A percentile compares a stretch with the other conserved stretches of the same genome.
Evolutionary conservation across 1,284 basidiomycete genomes (phyloP).

Genomic region (Trichosporon sp.): DNA sequence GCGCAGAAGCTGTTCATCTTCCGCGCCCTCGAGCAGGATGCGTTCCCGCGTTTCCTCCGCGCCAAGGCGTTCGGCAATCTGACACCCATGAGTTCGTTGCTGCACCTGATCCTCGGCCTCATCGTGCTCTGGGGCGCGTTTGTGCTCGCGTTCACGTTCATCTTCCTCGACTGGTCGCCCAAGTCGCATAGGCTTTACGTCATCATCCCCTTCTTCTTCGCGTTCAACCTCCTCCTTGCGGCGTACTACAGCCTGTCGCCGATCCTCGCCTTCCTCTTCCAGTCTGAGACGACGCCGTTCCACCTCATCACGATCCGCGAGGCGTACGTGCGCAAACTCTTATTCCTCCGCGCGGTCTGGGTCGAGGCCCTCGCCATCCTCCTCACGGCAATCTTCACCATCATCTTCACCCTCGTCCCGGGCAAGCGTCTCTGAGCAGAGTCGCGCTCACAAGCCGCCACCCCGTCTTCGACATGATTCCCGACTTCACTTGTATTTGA

Average conservation of each 20-base stretch:
- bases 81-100: constrained; percentile 83
- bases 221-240: constrained; percentile 83
- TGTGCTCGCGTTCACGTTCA: constrained; percentile 82
- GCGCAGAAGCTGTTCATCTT: constrained; percentile 97
- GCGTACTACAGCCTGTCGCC: constrained; percentile 97
- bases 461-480: not conserved
- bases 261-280: constrained; percentile 60
- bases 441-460: not conserved
- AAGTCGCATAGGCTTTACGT: constrained; percentile 92
- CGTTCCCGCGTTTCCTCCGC: constrained; percentile 93
- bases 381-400: constrained; percentile 49
- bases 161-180: constrained; percentile 89
- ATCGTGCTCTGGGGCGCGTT: constrained; percentile 89
- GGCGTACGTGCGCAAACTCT: constrained; percentile 85
- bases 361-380: constrained; percentile 59
- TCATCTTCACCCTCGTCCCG: constrained; percentile 52
- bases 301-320: constrained; percentile 84
- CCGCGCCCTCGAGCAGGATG: constrained; percentile 93
- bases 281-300: constrained; percentile 71
- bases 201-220: constrained; percentile 90
- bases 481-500: constrained; percentile 9
- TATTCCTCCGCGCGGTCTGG: constrained; percentile 83
- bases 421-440: constrained; percentile 42
- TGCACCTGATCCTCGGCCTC: constrained; percentile 79
- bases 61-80: constrained; percentile 97